Percentiles rank a stretch among this genome's conserved stretches.
phyloP scores from a whole-genome alignment of 2,329 filamentous ascomycete species.

The Fusarium redolens region DNA sequence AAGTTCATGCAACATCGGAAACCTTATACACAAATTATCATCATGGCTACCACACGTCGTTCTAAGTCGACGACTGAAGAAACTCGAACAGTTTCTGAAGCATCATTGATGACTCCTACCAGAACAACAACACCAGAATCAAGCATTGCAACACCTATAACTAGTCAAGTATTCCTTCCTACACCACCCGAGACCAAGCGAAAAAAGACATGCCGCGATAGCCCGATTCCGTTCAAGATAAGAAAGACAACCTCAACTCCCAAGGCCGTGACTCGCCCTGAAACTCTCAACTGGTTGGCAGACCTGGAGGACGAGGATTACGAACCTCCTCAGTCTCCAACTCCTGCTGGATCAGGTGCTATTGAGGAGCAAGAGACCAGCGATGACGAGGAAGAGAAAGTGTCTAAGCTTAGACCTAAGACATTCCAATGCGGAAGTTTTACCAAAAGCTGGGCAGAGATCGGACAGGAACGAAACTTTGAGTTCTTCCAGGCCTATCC shows the following conservation, averaged over 20 bases:
- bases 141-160: not conserved
- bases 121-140: not conserved
- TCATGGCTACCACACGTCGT: constrained; percentile 11
- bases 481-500: constrained; percentile 37
- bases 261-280: not conserved
- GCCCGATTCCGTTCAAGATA: constrained; percentile 7
- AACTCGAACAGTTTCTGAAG: not conserved
- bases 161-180: not conserved
- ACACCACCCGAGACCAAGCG: constrained; percentile 6
- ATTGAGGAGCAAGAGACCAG: not conserved
- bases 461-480: not conserved
- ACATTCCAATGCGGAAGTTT: constrained; percentile 14
- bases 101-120: not conserved
- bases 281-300: not conserved
- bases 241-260: not conserved
- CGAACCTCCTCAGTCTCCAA: not conserved
- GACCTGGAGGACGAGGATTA: not conserved
- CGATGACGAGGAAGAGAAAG: not conserved
- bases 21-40: not conserved
- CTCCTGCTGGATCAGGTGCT: not conserved
- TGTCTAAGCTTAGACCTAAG: not conserved
- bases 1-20: not conserved
- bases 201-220: not conserved
- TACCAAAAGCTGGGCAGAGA: not conserved
- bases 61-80: not conserved